Conservation (phyloP, 768 basidiomycete species). For the Leccinum aurantiacum region DNA sequence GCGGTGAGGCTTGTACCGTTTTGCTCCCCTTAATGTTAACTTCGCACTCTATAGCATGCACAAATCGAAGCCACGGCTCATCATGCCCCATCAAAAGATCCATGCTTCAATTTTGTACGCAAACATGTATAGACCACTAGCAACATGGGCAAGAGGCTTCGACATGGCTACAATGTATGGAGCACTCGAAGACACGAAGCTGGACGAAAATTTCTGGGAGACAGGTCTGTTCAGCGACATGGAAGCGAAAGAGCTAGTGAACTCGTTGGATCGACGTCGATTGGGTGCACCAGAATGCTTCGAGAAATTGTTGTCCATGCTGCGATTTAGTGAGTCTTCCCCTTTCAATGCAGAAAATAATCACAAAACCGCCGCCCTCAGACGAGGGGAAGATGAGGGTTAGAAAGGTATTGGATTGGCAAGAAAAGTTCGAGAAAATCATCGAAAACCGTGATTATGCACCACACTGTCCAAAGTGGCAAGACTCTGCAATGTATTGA, state of each 20-base stretch:
- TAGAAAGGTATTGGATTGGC: constrained; percentile 15
- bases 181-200: not conserved
- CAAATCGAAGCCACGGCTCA: constrained; percentile 13
- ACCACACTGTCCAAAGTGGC: not conserved
- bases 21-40: not conserved
- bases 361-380: not conserved
- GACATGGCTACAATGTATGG: not conserved
- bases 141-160: not conserved
- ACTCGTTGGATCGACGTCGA: constrained; percentile 3
- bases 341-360: not conserved
- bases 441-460: constrained; percentile 9
- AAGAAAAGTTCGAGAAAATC: constrained; percentile 5
- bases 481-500: constrained; percentile 17
- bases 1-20: constrained; percentile 4
- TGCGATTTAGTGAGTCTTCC: not conserved
- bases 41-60: constrained; percentile 2
- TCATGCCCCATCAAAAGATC: not conserved
- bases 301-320: constrained; percentile 17
- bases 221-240: constrained; percentile 10
- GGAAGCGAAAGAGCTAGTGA: constrained; percentile 4
- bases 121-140: not conserved
- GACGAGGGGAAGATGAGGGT: constrained; percentile 20
- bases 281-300: constrained; percentile 10
- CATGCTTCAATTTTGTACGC: not conserved
- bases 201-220: constrained; percentile 10